Conservation (phyloP, 75 land plant species). For the Pseudotsuga menziesii region DNA sequence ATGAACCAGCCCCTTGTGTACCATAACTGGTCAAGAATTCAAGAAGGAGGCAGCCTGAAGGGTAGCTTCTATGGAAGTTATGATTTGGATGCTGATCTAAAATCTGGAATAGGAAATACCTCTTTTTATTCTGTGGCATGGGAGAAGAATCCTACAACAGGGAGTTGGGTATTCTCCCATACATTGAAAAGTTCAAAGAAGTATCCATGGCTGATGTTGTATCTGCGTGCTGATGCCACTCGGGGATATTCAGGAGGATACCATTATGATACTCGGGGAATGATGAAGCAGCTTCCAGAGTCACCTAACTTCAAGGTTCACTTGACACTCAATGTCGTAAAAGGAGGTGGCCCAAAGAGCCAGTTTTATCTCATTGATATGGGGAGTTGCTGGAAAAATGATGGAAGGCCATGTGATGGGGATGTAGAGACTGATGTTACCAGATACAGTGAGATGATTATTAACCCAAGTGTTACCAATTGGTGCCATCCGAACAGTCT, state of each 20-base stretch:
- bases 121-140: conserved; percentile 61
- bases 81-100: conserved; percentile 47
- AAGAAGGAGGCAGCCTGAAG: conserved; percentile 12
- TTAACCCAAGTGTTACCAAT: conserved; percentile 27
- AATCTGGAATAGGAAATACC: conserved; percentile 4
- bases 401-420: conserved; percentile 77
- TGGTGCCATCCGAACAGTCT: conserved; percentile 21
- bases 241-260: conserved; percentile 85
- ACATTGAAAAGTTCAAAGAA: conserved; percentile 43
- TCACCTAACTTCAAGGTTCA: conserved; percentile 87
- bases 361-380: conserved; percentile 94
- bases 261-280: conserved; percentile 86
- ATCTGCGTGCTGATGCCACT: conserved; percentile 90
- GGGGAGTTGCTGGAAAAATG: conserved; percentile 97
- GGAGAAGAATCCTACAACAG: conserved; percentile 40
- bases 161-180: conserved; percentile 72
- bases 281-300: conserved; percentile 74
- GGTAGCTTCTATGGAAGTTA: conserved; percentile 84
- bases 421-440: conserved; percentile 56
- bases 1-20: conserved; percentile 72
- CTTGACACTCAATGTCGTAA: conserved; percentile 45
- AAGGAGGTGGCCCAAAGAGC: conserved; percentile 67
- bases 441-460: conserved; percentile 52
- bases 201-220: conserved; percentile 87
- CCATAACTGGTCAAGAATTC: conserved; percentile 34